A percentile compares a stretch with the other conserved stretches of the same genome.
Evolutionary conservation across 225 moss, liverwort and hornwort species (phyloP).

Genomic region (Polytrichum commune): DNA sequence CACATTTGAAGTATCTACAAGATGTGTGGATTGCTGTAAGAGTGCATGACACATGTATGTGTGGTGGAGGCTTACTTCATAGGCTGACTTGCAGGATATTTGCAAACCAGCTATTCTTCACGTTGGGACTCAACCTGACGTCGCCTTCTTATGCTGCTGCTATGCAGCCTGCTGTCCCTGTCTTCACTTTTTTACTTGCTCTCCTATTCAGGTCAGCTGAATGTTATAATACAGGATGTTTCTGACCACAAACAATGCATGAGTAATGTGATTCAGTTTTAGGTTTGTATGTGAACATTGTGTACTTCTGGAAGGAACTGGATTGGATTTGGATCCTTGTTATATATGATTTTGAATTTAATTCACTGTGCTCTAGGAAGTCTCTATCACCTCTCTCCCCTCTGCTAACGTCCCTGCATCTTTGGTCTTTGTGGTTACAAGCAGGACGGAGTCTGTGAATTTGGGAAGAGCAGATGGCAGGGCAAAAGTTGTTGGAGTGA

Average conservation of each 20-base stretch:
- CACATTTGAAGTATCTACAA: no score
- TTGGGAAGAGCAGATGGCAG: slow-evolving; percentile 74
- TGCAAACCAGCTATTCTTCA: slow-evolving; percentile 88
- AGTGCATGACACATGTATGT: no score
- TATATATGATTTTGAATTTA: no score
- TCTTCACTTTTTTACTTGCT: slow-evolving; percentile 82
- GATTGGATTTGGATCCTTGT: no score
- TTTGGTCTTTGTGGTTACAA: slow-evolving; percentile 19
- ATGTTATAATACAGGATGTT: slow-evolving; percentile 14
- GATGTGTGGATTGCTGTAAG: no score
- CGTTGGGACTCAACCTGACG: slow-evolving; percentile 75
- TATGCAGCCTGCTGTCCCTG: slow-evolving; percentile 78
- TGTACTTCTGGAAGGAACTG: no score
- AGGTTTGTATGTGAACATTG: no score
- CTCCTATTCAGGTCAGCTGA: slow-evolving; percentile 67
- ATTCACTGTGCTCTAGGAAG: no score
- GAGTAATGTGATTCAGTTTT: neutral
- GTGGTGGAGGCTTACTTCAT: no score
- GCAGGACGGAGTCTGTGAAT: slow-evolving; percentile 72
- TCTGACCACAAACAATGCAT: slow-evolving; percentile 12
- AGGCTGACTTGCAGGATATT: slow-evolving; percentile 53
- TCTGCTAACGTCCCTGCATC: slow-evolving; percentile 4
- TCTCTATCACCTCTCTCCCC: no score
- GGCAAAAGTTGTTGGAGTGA: slow-evolving; percentile 77
- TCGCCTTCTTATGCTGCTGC: slow-evolving; percentile 84